phyloP scores from a whole-genome alignment of 1,284 basidiomycete genomes.

The Schizopora paradoxa region DNA sequence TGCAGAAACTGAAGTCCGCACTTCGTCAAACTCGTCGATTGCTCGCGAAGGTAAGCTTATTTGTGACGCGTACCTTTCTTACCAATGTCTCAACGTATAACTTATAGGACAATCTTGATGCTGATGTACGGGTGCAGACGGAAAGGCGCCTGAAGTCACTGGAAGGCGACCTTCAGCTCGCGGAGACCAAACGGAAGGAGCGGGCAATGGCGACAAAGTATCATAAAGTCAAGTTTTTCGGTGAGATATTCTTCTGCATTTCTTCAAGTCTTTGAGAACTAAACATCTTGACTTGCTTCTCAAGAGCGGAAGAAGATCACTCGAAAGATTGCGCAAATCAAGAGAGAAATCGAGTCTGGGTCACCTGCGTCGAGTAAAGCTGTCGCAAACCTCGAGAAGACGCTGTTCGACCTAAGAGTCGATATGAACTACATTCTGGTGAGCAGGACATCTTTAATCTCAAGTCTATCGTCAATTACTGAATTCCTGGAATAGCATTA shows the following conservation, averaged over 20 bases:
- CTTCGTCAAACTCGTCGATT: constrained; percentile 75
- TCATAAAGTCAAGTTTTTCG: constrained; percentile 87
- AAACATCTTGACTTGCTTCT: neutral
- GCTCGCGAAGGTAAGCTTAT: constrained; percentile 60
- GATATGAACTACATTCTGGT: constrained; percentile 85
- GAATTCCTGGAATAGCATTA: constrained; percentile 50
- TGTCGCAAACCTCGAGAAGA: constrained; percentile 39
- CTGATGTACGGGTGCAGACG: constrained; percentile 71
- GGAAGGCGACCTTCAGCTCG: constrained; percentile 67
- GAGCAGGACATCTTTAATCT: constrained; percentile 25
- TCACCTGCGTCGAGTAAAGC: constrained; percentile 28
- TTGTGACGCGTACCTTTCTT: neutral
- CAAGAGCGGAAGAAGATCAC: constrained; percentile 82
- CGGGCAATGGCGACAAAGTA: constrained; percentile 68
- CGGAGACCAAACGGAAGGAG: constrained; percentile 59
- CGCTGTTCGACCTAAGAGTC: constrained; percentile 59
- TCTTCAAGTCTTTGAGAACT: neutral
- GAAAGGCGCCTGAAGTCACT: constrained; percentile 72
- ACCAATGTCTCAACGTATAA: neutral
- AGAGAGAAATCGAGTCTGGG: constrained; percentile 41
- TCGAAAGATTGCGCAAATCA: constrained; percentile 64
- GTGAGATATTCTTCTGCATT: constrained; percentile 37
- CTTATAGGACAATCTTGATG: constrained; percentile 65
- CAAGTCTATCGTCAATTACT: neutral
- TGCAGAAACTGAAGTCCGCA: constrained; percentile 76